Evolutionary conservation across 2,329 filamentous ascomycete genomes (phyloP), one percentile per base, ranked within the genome.

Genomic region (Scytalidium lignicola): DNA sequence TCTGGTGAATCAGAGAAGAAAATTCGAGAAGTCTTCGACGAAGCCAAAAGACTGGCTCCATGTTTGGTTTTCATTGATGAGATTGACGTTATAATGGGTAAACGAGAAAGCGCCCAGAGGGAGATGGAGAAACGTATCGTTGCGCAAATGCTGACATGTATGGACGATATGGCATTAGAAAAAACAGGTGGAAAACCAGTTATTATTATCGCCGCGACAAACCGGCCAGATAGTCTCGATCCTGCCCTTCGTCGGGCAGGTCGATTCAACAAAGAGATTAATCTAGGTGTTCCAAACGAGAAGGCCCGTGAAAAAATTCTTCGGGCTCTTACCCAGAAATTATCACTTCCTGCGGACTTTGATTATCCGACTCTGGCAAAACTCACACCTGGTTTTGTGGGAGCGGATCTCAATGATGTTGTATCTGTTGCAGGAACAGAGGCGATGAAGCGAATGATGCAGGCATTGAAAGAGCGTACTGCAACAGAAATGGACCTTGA

Each of bases 11-110:
- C 88, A 0, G 89, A 95, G 66, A 91, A 91, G 70, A 89, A 90
- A 52, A 80, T 95, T 22, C 76, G 89, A 29, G 88, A 92, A 56
- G 77, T 90, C 43, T 95, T 95, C 53, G 91, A 97, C 12, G 88
- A 93, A 62, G 93, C 93, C 0, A 89, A 88, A 64, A 79, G 82
- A 48, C 77, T 91, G 32, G 91, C 92, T 0, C 93, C 93, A 0
- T 95, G 90, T 61, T 75, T 99, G 4, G 78, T 99, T 3, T 95
- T 96, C 62, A 87, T 97, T 50, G 90, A 96, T 58, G 86, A 96
- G 58, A 88, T 97, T 46, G 91, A 99, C 66, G 85, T 86, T 3
- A 93, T 97, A 59, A 88, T 90, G 44, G 88, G 88, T 0, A 95
- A 95, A 65, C 78, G 87, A 49, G 89, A 95, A 54, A 88, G 82